Evolutionary conservation across 75 land plant species (phyloP).

Genomic region (Picea sitchensis): DNA sequence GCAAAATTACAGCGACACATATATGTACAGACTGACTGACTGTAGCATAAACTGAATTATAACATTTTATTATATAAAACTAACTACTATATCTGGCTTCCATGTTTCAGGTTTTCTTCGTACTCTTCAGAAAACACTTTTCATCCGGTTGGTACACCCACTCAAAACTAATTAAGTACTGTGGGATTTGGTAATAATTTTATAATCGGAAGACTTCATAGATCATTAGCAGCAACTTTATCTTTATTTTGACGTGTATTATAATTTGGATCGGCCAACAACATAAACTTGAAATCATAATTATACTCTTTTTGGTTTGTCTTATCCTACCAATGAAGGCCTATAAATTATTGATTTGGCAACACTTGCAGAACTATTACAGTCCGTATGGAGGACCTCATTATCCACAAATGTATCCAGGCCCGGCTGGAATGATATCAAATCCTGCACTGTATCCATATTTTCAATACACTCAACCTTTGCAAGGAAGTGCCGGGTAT

Average conservation of each 20-base stretch:
- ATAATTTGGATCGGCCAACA: too few species aligned
- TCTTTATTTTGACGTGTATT: too few species aligned
- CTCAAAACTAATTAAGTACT: too few species aligned
- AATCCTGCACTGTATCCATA: slow-evolving; percentile 10
- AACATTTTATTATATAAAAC: not conserved
- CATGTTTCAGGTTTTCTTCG: not conserved
- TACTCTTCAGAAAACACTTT: slow-evolving; percentile 8
- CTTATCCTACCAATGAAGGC: too few species aligned
- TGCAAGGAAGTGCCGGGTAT: slow-evolving; percentile 7
- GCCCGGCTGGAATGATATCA: slow-evolving; percentile 6
- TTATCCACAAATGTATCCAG: not conserved
- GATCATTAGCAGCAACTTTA: too few species aligned
- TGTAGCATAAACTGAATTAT: not conserved
- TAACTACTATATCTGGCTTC: not conserved
- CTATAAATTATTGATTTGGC: not conserved
- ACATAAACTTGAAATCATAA: too few species aligned
- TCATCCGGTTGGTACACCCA: slow-evolving; percentile 5
- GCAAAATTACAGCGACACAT: too few species aligned
- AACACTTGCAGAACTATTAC: not conserved
- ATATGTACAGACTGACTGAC: too few species aligned
- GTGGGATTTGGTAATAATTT: too few species aligned
- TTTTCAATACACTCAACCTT: not conserved
- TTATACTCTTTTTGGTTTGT: too few species aligned
- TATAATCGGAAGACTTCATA: too few species aligned
- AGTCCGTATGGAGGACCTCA: slow-evolving; percentile 7